These are phyloP conservation scores for Globisporangium paddicum DNA, from an alignment of 352 stramenopile genomes.

Conservation along the genomic window DNA sequence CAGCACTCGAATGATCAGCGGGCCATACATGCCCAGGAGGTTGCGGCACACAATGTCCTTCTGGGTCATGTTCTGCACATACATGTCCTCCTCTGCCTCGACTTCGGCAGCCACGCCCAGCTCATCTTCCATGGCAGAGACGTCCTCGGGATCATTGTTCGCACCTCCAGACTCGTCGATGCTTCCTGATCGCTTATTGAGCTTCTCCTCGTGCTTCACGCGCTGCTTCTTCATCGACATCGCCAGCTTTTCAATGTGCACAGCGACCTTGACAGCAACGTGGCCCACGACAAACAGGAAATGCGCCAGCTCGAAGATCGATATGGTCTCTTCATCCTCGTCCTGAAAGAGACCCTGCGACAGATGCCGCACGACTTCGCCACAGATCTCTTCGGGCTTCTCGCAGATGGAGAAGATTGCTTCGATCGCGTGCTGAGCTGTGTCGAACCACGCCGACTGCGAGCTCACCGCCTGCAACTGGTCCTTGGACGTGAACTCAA, in stretches of 20 bases:
- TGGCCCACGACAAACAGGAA: constrained; percentile 96
- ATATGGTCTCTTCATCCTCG: constrained; percentile 54
- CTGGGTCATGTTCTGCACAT: constrained; percentile 89
- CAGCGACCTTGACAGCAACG: constrained; percentile 91
- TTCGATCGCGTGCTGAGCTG: constrained; percentile 89
- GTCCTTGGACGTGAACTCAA: constrained; percentile 79
- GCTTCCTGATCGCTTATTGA: constrained; percentile 28
- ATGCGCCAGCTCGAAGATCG: constrained; percentile 74
- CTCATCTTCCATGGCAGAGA: constrained; percentile 91
- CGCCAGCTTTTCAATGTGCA: constrained; percentile 92
- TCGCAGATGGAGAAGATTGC: constrained; percentile 91
- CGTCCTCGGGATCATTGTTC: constrained; percentile 36
- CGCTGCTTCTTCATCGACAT: constrained; percentile 81
- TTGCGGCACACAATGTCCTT: constrained; percentile 92
- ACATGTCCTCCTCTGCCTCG: constrained; percentile 88
- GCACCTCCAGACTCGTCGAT: constrained; percentile 20
- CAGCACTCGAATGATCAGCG: constrained; percentile 88
- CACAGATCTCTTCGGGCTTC: constrained; percentile 79
- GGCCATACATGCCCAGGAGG: constrained; percentile 90
- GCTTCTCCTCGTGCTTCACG: constrained; percentile 73
- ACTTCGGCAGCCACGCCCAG: constrained; percentile 89
- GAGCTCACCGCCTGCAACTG: constrained; percentile 36
- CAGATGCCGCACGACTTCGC: constrained; percentile 67
- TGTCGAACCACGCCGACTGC: constrained; percentile 89
- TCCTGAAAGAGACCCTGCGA: constrained; percentile 59